phyloP scores from a whole-genome alignment of 306 rosid species.

The Inga oerstediana region DNA sequence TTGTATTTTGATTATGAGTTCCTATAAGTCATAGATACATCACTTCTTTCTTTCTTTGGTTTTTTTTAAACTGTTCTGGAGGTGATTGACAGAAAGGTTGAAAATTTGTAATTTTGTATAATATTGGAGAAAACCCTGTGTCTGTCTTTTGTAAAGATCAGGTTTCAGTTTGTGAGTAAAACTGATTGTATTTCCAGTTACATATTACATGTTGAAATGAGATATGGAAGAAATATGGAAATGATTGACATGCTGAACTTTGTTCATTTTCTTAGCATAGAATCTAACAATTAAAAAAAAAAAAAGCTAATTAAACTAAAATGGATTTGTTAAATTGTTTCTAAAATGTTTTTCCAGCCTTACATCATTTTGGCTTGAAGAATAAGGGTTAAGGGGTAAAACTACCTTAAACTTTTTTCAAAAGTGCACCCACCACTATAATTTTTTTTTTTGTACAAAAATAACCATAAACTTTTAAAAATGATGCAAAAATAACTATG shows the following conservation, averaged over 20 bases:
- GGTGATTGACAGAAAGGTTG: constrained; percentile 31
- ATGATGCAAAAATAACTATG: too few species aligned
- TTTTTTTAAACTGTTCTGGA: constrained; percentile 17
- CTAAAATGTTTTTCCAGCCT: not conserved
- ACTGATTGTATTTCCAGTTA: not conserved
- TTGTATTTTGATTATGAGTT: constrained; percentile 24
- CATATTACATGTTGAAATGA: not conserved
- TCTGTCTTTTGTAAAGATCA: not conserved
- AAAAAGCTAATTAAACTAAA: not conserved
- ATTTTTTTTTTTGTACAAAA: too few species aligned
- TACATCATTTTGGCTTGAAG: too few species aligned
- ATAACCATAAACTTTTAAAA: too few species aligned
- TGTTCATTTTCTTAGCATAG: not conserved
- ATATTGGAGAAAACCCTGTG: not conserved
- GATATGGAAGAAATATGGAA: not conserved
- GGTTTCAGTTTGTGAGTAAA: not conserved
- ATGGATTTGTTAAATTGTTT: not conserved
- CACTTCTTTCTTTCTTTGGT: not conserved
- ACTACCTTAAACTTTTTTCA: too few species aligned
- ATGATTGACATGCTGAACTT: not conserved
- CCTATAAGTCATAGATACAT: not conserved
- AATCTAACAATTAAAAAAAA: not conserved
- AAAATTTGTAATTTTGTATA: constrained; percentile 20
- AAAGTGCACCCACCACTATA: too few species aligned
- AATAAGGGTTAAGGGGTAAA: too few species aligned